Percentiles rank a stretch among this genome's conserved stretches.
These are phyloP conservation scores for Boletus pseudo-olivaceus DNA, from an alignment of 768 basidiomycete genomes.

Conservation along the genomic window DNA sequence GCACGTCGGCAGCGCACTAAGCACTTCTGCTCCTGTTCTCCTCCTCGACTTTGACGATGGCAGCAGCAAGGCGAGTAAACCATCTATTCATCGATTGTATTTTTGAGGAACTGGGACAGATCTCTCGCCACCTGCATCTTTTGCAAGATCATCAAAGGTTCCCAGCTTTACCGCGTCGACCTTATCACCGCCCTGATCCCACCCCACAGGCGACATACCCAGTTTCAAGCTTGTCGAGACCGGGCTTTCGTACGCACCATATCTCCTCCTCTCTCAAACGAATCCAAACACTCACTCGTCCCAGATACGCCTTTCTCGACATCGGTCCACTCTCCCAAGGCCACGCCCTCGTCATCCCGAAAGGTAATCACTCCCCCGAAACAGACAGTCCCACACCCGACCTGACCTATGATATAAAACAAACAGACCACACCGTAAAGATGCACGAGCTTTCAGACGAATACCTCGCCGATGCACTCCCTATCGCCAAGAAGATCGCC, in stretches of 20 bases:
- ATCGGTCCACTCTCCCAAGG: slow-evolving; percentile 88
- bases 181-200: not conserved
- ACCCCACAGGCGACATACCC: slow-evolving; percentile 74
- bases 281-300: too few species aligned
- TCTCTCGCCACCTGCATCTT: slow-evolving; percentile 73
- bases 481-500: slow-evolving; percentile 85
- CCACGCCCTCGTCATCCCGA: slow-evolving; percentile 90
- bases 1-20: too few species aligned
- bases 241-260: slow-evolving; percentile 52
- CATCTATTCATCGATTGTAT: accelerated
- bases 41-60: slow-evolving; percentile 1
- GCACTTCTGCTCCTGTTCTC: too few species aligned
- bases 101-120: slow-evolving; percentile 31
- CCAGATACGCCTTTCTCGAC: slow-evolving; percentile 85
- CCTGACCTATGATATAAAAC: not conserved
- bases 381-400: too few species aligned
- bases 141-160: slow-evolving; percentile 94
- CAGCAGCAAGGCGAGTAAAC: slow-evolving; percentile 20
- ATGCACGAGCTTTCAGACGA: slow-evolving; percentile 87
- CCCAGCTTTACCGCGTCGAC: slow-evolving; percentile 1
- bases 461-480: slow-evolving; percentile 70
- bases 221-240: slow-evolving; percentile 83
- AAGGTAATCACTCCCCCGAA: slow-evolving; percentile 50
- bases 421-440: slow-evolving; percentile 78
- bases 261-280: not conserved